Evolutionary conservation across 2,329 filamentous ascomycete species (phyloP).

Genomic region (Chrysoporthe cubensis): DNA sequence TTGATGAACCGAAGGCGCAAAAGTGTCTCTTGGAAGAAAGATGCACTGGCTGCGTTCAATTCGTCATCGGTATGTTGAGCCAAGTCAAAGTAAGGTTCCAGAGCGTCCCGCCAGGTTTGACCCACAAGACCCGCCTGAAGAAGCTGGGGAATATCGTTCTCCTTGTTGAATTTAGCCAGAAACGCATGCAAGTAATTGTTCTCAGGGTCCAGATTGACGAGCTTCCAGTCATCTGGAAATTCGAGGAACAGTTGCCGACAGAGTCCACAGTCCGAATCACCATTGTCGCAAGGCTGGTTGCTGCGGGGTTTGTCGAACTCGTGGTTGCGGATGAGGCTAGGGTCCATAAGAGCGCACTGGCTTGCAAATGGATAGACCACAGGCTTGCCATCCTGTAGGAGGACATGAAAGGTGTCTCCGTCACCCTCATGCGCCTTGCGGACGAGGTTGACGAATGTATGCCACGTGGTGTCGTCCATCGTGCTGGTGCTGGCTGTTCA

Average conservation of each 20-base stretch:
- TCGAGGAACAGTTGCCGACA: not conserved
- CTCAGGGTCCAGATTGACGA: not conserved
- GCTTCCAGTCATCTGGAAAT: not conserved
- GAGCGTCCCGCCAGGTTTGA: not conserved
- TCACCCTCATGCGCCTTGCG: not conserved
- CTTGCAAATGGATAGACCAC: constrained; percentile 1
- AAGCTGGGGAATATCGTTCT: not conserved
- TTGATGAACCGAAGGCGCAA: not conserved
- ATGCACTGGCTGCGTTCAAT: not conserved
- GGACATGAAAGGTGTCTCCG: not conserved
- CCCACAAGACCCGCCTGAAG: not conserved
- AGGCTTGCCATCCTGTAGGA: not conserved
- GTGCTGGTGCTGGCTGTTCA: too few species aligned
- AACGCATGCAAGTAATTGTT: not conserved
- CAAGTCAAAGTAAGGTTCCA: not conserved
- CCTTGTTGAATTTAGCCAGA: not conserved
- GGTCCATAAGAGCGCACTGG: not conserved
- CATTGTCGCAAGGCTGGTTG: not conserved
- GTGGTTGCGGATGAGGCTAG: not conserved
- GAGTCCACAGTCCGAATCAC: not conserved
- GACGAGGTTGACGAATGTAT: not conserved
- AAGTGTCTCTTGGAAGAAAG: not conserved
- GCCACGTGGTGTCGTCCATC: constrained; percentile 1
- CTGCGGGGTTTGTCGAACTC: not conserved
- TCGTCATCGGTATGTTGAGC: not conserved